Base-by-base conservation (phyloP, 306 rosid genomes). In the Notholithocarpus densiflorus region DNA sequence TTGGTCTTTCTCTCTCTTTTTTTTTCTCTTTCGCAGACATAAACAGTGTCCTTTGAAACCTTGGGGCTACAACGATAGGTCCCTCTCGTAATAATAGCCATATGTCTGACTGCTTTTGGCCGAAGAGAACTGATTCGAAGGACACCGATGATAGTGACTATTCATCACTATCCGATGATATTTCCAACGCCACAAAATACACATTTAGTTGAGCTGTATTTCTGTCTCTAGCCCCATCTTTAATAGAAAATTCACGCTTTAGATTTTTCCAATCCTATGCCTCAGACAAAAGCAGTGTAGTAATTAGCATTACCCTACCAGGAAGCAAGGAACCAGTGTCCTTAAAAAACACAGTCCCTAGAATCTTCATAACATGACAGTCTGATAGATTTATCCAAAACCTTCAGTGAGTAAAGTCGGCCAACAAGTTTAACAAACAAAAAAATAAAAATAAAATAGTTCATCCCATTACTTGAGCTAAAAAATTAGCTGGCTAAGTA, bases 21-120 rank as follows among this genome's bases (percentile, higher is more conserved):
- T 31, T 64, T 80, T 64, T 56, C 78, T 14, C 82, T 45, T 54
- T 34, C 71, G 5, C 69, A 23, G 76, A 65, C 79, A 11, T 62
- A 23, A 79, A 65, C 79, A 74, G 76, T 73, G 88, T 84, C 84
- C 85, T 78, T 80, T 61, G 82, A 77, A 76, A 76, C 82, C 85
- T 80, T 75, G 78, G 86, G 87, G 82, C 83, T 78, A 80, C 65
- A 83, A 88, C 82, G 98, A 88, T 81, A 87, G 89, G 99, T 91
- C 97, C 85, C 86, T 87, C 88, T 93, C 97, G 86, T 84, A 86
- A 93, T 93, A 77, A 91, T 87, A 85, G 89, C 91, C 82, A 79
- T 85, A 79, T 85, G 94, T 91, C 99, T 90, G 94, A 95, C 99
- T 90, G 94, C 93, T 90, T 93, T 90, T 83, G 87, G 88, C 79